Evolutionary conservation across 2,329 filamentous ascomycete species (phyloP).

Genomic region (Paecilomyces variotii): DNA sequence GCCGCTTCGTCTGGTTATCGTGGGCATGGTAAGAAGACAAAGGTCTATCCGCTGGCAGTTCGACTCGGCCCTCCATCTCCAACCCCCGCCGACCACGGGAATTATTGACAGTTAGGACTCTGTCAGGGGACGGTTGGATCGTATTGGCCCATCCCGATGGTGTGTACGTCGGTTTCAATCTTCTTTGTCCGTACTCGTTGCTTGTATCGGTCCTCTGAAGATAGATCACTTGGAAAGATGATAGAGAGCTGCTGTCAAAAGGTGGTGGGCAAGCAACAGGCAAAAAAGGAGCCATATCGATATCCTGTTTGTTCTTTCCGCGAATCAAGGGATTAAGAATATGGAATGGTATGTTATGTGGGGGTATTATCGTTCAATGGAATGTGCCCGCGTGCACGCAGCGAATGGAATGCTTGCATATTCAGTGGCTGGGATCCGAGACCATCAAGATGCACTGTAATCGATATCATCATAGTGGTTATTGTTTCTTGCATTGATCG

Average conservation of each 20-base stretch:
- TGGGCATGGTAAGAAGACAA: neutral
- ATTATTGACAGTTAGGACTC: neutral
- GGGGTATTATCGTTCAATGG: neutral
- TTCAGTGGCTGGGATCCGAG: neutral
- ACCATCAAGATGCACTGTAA: neutral
- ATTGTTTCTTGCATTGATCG: neutral
- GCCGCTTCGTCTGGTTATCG: neutral
- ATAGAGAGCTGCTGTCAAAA: neutral
- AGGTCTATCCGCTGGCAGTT: neutral
- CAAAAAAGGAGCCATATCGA: neutral
- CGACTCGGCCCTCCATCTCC: neutral
- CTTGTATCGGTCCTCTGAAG: neutral
- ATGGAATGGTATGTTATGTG: neutral
- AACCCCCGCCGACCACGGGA: neutral
- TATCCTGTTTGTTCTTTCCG: neutral
- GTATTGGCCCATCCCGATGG: neutral
- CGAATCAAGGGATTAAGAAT: neutral
- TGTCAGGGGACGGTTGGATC: neutral
- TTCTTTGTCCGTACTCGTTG: neutral
- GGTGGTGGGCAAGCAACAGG: neutral
- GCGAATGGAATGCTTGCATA: neutral
- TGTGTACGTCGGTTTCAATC: neutral
- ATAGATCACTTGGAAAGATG: neutral
- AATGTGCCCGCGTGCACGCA: neutral
- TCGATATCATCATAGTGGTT: neutral